Evolutionary conservation across 1,139 yeast genomes (phyloP), one percentile per base, ranked within the genome.

Genomic region (Saccharomyces hybrid): DNA sequence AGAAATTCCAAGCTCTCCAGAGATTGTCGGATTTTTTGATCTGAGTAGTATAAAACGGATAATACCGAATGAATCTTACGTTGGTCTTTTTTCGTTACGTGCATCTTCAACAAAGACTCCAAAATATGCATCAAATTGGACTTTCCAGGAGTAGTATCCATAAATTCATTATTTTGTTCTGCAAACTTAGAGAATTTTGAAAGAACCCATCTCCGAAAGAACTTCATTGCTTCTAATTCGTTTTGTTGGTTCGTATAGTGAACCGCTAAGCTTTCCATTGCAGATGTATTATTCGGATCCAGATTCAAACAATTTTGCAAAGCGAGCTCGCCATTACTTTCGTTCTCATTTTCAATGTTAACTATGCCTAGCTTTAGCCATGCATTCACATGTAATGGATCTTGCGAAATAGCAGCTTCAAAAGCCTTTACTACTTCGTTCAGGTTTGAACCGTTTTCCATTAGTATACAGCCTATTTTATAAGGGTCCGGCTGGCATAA

Each of bases 281-380:
- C 97, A 57, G 79, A 80, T 38, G 88, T 75, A 67, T 90, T 88
- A 55, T 80, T 81, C 1, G 96, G 91, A 60, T 88, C 88, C 53
- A 91, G 77, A 63, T 86, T 84, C 60, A 91, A 77, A 67, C 96
- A 90, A 68, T 86, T 82, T 68, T 93, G 98, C 62, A 93, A 76
- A 0, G 98, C 98, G 14, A 93, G 79, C 53, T 93, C 86, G 21
- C 98, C 97, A 19, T 93, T 93, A 58, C 86, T 81, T 71, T 93
- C 99, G 76, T 91, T 91, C 71, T 93, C 99, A 70, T 93, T 93
- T 71, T 90, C 97, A 1, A 96, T 93, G 73, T 93, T 98, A 8
- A 90, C 96, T 62, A 88, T 86, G 4, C 99, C 99, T 51, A 93
- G 75, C 63, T 86, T 84, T 56, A 88, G 77, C 99, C 99, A 93